A percentile compares a stretch with the other conserved stretches of the same genome.
phyloP scores from a whole-genome alignment of 2,329 filamentous ascomycete genomes.

The Colletotrichum brevisporum region DNA sequence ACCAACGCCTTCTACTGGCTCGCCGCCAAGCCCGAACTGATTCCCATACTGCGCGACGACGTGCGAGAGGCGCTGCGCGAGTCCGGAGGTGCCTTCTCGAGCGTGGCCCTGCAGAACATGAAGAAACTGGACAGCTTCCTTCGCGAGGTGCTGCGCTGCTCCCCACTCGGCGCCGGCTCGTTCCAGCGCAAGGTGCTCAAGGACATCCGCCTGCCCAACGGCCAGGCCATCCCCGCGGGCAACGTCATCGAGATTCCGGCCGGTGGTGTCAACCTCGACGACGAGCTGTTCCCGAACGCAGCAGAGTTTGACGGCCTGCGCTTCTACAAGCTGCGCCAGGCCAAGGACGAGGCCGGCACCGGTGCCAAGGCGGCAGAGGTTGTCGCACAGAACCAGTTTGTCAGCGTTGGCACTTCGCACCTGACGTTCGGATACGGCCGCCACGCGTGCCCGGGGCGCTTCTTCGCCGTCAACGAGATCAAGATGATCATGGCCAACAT shows the following conservation, averaged over 20 bases:
- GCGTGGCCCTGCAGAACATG: slow-evolving; percentile 52
- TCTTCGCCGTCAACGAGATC: slow-evolving; percentile 42
- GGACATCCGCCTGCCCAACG: slow-evolving; percentile 66
- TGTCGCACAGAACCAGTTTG: slow-evolving; percentile 55
- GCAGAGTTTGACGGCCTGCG: slow-evolving; percentile 63
- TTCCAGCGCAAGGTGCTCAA: slow-evolving; percentile 66
- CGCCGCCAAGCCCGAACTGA: slow-evolving; percentile 63
- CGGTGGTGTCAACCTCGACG: slow-evolving; percentile 54
- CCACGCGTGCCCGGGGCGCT: slow-evolving; percentile 41
- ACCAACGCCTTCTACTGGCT: slow-evolving; percentile 65
- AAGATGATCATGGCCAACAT: slow-evolving; percentile 42
- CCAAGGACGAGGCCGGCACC: slow-evolving; percentile 30
- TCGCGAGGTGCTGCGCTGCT: slow-evolving; percentile 53
- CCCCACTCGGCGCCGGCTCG: slow-evolving; percentile 49
- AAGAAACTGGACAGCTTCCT: slow-evolving; percentile 59
- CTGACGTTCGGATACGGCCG: slow-evolving; percentile 41
- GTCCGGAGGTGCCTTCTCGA: slow-evolving; percentile 51
- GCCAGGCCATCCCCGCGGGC: slow-evolving; percentile 62
- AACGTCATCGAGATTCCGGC: slow-evolving; percentile 58
- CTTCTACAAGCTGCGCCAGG: slow-evolving; percentile 60
- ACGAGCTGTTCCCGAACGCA: slow-evolving; percentile 53
- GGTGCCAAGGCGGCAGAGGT: slow-evolving; percentile 40
- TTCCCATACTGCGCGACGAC: slow-evolving; percentile 66
- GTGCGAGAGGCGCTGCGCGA: slow-evolving; percentile 56
- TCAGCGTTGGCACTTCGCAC: slow-evolving; percentile 49